Evolutionary conservation across 2,329 filamentous ascomycete genomes (phyloP), one percentile per base, ranked within the genome.

Genomic region (Colletotrichum sojae): DNA sequence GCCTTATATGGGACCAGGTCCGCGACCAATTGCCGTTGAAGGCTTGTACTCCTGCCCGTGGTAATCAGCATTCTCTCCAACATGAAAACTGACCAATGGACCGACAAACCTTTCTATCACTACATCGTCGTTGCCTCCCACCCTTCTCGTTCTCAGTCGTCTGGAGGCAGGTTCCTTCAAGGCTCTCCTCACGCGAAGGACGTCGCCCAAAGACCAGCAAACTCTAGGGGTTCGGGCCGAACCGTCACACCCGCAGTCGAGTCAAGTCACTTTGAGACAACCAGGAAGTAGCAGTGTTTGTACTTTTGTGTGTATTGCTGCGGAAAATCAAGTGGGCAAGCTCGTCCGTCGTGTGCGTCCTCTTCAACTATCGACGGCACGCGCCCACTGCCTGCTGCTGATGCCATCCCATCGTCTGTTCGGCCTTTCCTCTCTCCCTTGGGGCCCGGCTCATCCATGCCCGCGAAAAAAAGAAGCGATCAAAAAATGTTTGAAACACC

Each of bases 271-370:
- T 13, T 18, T 22, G 16, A 60, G 57, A 22, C 31, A 1, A 6
- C 22, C 31, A 36, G 1, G 9, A 12, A 36, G 2, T 3, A 36
- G 18, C 3, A 36, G 27, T 59, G 31, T 60, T 20, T 18, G 57
- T 55, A 55, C 49, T 67, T 10, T 69, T 64, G 66, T 62, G 66
- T 62, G 67, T 67, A 69, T 69, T 69, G 45, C 48, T 67, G 56
- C 36, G 55, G 31, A 48, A 60, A 61, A 67, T 52, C 22, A 56
- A 60, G 43, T 36, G 48, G 67, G 67, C 43, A 43, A 67, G 43
- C 56, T 48, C 46, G 27, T 61, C 13, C 39, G 15, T 56, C 67
- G 56, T 56, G 45, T 67, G 31, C 31, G 39, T 22, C 10, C 48
- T 40, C 54, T 58, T 39, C 31, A 36, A 39, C 40, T 18, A 48